Conservation (phyloP, 1,284 basidiomycete genomes). For the Termitomyces sp. region DNA sequence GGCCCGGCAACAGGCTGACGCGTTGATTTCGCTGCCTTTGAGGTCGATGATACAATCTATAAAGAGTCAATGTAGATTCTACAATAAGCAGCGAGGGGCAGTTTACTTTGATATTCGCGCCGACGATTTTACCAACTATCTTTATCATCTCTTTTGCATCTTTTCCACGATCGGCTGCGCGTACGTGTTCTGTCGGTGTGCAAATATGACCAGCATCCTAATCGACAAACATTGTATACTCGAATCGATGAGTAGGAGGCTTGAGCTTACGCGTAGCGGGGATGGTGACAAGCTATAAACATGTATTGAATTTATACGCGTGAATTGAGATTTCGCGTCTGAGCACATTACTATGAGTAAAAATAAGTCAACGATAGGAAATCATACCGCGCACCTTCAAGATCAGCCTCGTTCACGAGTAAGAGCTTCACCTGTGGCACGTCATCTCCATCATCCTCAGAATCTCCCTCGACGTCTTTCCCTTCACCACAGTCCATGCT, state of each 20-base stretch:
- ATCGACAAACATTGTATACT: conserved; percentile 1
- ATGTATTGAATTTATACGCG: conserved; percentile 45
- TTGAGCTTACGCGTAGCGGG: conserved; percentile 44
- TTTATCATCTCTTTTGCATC: conserved; percentile 38
- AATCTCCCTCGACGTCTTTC: conserved; percentile 32
- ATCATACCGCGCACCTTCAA: conserved; percentile 47
- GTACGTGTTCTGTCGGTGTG: conserved; percentile 42
- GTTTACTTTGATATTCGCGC: conserved; percentile 46
- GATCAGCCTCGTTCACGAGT: conserved; percentile 51
- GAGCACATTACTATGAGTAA: conserved; percentile 1
- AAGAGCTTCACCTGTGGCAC: conserved; percentile 40
- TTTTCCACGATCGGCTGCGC: conserved; percentile 40
- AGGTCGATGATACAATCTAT: conserved; percentile 8
- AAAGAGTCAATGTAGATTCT: neutral
- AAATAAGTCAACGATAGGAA: neutral
- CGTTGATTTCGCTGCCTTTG: conserved; percentile 13
- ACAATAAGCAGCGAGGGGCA: neutral
- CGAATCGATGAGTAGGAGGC: neutral
- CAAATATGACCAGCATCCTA: conserved; percentile 62
- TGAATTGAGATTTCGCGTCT: conserved; percentile 50
- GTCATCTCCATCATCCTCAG: conserved; percentile 33
- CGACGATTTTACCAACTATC: conserved; percentile 47
- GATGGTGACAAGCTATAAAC: conserved; percentile 65
- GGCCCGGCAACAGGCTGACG: conserved; percentile 26
- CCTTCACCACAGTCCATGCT: conserved; percentile 18